A percentile compares a stretch with the other conserved stretches of the same genome.
Evolutionary conservation across 73 alveolate species (phyloP).

Genomic region (Urostyla sp.): DNA sequence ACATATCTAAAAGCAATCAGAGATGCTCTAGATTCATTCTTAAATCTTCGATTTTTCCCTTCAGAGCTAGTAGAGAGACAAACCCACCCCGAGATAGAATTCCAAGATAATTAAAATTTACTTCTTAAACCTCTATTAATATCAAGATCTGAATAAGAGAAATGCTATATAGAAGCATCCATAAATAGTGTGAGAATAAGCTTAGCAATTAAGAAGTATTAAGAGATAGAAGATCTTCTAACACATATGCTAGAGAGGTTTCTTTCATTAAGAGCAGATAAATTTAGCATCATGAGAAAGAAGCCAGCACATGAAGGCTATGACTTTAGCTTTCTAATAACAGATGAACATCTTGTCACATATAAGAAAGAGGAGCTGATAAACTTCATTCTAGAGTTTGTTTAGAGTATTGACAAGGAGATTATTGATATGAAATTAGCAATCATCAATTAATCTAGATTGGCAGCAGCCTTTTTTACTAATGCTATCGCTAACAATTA

Average conservation of each 20-base stretch:
- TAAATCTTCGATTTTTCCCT: conserved; percentile 76
- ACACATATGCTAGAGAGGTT: conserved; percentile 78
- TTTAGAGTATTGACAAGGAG: conserved; percentile 88
- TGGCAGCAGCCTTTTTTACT: conserved; percentile 81
- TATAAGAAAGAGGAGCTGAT: conserved; percentile 81
- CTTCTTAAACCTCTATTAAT: conserved; percentile 79
- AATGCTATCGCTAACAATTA: conserved; percentile 67
- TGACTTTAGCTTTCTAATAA: conserved; percentile 82
- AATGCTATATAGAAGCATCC: conserved; percentile 79
- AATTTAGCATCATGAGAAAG: conserved; percentile 81
- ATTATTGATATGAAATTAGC: conserved; percentile 86
- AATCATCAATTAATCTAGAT: conserved; percentile 76
- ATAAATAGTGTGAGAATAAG: conserved; percentile 77
- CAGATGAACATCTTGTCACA: conserved; percentile 80
- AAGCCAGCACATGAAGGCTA: conserved; percentile 80
- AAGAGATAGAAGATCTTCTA: conserved; percentile 72
- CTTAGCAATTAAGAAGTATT: conserved; percentile 71
- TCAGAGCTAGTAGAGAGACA: conserved; percentile 79
- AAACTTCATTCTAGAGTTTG: conserved; percentile 85
- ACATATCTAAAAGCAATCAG: conserved; percentile 67
- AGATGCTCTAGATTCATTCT: conserved; percentile 68
- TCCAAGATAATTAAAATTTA: conserved; percentile 65
- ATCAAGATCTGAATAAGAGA: conserved; percentile 87
- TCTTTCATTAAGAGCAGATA: conserved; percentile 84
- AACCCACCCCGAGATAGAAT: conserved; percentile 85